Base-by-base conservation (phyloP, 148 eudicot species). In the Polygonum maritimum region DNA sequence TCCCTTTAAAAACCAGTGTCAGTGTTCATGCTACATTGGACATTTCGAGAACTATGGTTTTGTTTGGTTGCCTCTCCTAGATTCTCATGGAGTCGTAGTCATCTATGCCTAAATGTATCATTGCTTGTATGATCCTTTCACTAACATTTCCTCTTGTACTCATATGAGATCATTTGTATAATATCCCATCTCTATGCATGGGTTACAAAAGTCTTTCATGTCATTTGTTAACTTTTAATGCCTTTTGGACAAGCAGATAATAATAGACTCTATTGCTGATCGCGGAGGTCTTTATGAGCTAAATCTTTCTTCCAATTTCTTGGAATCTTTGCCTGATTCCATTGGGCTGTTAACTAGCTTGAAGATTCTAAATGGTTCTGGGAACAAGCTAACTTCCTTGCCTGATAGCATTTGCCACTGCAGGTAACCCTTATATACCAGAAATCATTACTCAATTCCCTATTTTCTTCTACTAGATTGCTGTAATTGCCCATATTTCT, bases 251-350 rank as follows among this genome's bases (percentile, higher is more conserved):
- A 73, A 77, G 85, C 87, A 92, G 97, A 86, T 76, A 21, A 76
- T 95, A 82, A 97, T 98, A 67, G 99, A 95, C 83, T 89, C 98
- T 31, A 77, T 95, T 79, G 88, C 87, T 45, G 97, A 98, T 74
- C 79, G 92, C 47, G 87, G 85, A 83, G 86, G 80, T 79, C 94
- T 95, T 14, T 96, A 92, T 85, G 94, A 90, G 79, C 91, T 95
- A 38, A 81, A 90, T 79, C 82, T 95, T 69, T 84, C 96, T 52
- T 86, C 92, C 52, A 95, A 95, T 79, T 79, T 89, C 36, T 82
- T 95, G 72, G 91, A 87, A 72, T 87, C 87, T 15, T 81, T 95
- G 77, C 98, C 99, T 7, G 98, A 95, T 67, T 85, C 99, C 69
- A 87, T 95, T 26, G 98, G 99, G 7, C 78, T 91, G 54, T 78